These are phyloP conservation scores for Backusella macrospora DNA, from an alignment of 192 early-diverging fungal genomes.

Conservation along the genomic window DNA sequence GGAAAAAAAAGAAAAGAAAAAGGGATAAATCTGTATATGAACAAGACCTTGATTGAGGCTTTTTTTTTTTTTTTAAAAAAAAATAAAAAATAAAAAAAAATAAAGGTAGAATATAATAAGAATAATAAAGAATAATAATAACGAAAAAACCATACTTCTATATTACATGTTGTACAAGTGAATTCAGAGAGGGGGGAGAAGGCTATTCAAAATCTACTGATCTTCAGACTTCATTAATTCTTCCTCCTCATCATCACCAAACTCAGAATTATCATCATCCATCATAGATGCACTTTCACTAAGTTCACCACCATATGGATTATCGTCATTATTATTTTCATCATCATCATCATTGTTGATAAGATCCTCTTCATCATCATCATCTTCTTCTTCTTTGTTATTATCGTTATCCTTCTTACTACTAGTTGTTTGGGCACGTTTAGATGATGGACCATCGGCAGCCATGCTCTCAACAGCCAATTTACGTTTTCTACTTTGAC, in stretches of 20 bases:
- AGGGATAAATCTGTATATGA: neutral
- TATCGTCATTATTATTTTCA: neutral
- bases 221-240: neutral
- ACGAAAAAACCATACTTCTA: neutral
- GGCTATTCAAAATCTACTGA: neutral
- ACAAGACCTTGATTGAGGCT: neutral
- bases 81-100: neutral
- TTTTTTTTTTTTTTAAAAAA: neutral
- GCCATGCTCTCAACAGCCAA: neutral
- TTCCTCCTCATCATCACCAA: neutral
- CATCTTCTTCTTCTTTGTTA: neutral
- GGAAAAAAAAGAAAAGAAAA: too few species aligned
- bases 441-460: neutral
- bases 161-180: conserved; percentile 2
- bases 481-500: conserved; percentile 34
- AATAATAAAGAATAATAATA: neutral
- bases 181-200: neutral
- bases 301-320: neutral
- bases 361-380: neutral
- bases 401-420: neutral
- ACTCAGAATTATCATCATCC: conserved; percentile 1
- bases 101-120: neutral
- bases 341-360: neutral
- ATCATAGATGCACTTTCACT: neutral
- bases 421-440: neutral